Conservation (phyloP, 768 basidiomycete species). For the Lentinula guzmanii region DNA sequence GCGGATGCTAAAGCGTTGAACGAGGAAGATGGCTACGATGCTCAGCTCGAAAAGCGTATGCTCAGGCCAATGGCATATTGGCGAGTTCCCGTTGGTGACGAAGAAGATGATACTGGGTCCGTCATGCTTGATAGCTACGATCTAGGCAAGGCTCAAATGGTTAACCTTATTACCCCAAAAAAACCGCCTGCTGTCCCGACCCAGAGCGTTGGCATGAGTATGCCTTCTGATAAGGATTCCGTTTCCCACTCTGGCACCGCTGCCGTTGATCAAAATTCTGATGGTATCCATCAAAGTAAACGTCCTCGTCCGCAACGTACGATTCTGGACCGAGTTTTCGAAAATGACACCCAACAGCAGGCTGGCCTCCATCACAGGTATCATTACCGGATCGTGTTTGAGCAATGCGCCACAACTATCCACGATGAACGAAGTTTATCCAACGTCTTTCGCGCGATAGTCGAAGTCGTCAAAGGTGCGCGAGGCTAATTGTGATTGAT, state of each 20-base stretch:
- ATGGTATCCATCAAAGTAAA: too few relatives aligned
- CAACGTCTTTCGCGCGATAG: too few relatives aligned
- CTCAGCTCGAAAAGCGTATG: neutral
- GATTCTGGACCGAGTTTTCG: too few relatives aligned
- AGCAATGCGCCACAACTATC: neutral
- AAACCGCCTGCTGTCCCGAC: neutral
- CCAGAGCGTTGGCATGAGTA: neutral
- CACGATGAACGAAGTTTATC: too few relatives aligned
- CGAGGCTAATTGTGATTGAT: neutral
- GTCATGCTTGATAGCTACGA: neutral
- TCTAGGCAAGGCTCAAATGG: neutral
- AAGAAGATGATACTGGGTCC: neutral
- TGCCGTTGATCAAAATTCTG: too few relatives aligned
- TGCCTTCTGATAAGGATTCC: neutral
- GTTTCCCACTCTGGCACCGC: neutral
- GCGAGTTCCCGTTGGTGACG: neutral
- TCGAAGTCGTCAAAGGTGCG: neutral
- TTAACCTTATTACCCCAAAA: neutral
- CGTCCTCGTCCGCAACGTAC: too few relatives aligned
- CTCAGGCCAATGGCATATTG: neutral
- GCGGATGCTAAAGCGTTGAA: too few relatives aligned
- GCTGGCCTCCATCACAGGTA: neutral
- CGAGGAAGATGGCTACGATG: too few relatives aligned
- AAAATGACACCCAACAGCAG: neutral
- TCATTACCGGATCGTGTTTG: neutral